Conservation (phyloP, 2,329 filamentous ascomycete genomes). For the Ambrosiella cleistominuta region DNA sequence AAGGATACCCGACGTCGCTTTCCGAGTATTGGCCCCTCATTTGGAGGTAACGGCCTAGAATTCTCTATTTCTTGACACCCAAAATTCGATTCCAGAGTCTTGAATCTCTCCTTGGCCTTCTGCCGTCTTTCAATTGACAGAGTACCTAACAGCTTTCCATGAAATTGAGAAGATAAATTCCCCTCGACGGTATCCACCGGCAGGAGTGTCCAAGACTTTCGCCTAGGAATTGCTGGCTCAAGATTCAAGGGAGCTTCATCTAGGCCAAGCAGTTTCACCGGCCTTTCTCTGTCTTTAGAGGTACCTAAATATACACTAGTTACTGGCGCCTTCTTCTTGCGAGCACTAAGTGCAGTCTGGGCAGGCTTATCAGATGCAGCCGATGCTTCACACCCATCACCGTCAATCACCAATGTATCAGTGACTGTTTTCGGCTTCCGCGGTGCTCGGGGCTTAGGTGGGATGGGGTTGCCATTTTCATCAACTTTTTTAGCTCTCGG, state of each 20-base stretch:
- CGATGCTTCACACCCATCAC: neutral
- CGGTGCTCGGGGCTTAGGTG: constrained; percentile 1
- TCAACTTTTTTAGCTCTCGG: neutral
- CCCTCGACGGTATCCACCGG: neutral
- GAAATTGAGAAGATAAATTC: neutral
- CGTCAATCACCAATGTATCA: neutral
- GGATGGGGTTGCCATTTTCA: neutral
- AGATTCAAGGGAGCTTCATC: constrained; percentile 7
- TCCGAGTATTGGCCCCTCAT: neutral
- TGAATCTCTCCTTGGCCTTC: neutral
- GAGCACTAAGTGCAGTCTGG: neutral
- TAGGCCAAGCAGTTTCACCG: neutral
- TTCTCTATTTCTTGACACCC: neutral
- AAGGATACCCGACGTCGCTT: neutral
- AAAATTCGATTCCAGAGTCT: neutral
- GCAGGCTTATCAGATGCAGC: neutral
- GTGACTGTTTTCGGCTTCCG: constrained; percentile 1
- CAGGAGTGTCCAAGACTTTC: constrained; percentile 7
- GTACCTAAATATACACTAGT: neutral
- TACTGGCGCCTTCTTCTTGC: constrained; percentile 1
- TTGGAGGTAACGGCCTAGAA: neutral
- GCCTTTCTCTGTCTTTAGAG: neutral
- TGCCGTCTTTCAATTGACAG: neutral
- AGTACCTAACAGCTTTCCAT: neutral
- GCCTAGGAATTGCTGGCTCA: constrained; percentile 6